Conservation (phyloP, 768 basidiomycete genomes). For the Mycena chlorophos region DNA sequence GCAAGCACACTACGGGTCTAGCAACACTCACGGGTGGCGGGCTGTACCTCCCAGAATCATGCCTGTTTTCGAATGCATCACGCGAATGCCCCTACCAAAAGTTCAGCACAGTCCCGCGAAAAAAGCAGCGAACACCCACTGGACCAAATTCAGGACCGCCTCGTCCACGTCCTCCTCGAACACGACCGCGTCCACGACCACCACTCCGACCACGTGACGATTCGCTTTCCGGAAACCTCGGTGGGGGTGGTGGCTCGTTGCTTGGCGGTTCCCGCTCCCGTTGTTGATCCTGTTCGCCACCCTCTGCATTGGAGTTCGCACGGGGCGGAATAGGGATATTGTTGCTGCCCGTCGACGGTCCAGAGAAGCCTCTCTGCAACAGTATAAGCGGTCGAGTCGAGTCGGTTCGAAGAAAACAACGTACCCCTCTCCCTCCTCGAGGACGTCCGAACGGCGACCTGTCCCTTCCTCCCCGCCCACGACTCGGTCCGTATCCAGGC, state of each 20-base stretch:
- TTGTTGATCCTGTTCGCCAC: neutral
- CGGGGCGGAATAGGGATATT: conserved; percentile 9
- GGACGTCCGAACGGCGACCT: conserved; percentile 8
- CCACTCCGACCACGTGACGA: conserved; percentile 14
- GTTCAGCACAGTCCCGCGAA: neutral
- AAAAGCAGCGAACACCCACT: neutral
- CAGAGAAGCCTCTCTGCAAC: conserved; percentile 5
- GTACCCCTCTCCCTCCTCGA: conserved; percentile 11
- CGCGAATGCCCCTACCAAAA: no score
- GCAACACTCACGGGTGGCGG: conserved; percentile 12
- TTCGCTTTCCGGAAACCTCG: conserved; percentile 4
- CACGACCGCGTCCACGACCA: conserved; percentile 9
- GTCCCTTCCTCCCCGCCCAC: conserved; percentile 4
- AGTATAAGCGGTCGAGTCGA: neutral
- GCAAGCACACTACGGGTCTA: neutral
- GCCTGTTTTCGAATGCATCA: conserved; percentile 12
- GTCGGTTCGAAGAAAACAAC: neutral
- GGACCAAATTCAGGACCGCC: neutral
- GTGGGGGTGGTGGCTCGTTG: neutral
- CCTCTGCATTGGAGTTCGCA: neutral
- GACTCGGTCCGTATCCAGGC: neutral
- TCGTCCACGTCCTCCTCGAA: conserved; percentile 10
- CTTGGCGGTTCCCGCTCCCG: neutral
- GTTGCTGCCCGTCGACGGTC: conserved; percentile 4
- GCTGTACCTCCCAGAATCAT: conserved; percentile 10